These are phyloP conservation scores for Aspergillus aculeatus DNA, from an alignment of 2,329 filamentous ascomycete genomes.

Conservation along the genomic window DNA sequence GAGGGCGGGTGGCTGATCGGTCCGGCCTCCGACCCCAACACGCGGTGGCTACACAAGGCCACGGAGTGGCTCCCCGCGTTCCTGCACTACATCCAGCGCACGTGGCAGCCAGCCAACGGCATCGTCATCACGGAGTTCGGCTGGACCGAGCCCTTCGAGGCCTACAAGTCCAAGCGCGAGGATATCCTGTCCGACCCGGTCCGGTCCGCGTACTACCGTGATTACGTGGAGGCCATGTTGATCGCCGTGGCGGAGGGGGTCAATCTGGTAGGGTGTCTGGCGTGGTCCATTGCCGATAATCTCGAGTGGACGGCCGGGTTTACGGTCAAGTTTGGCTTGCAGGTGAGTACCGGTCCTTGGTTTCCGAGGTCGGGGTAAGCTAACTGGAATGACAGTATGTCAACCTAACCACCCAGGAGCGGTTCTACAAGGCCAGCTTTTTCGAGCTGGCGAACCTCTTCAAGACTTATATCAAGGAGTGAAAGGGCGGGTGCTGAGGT, in stretches of 20 bases:
- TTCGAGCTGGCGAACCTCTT: neutral
- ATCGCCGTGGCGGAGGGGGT: neutral
- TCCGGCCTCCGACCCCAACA: neutral
- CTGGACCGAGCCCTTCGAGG: neutral
- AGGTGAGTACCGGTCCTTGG: neutral
- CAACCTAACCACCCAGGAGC: neutral
- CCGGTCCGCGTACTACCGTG: neutral
- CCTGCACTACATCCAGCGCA: neutral
- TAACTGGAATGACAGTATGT: neutral
- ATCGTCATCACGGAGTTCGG: slow-evolving; percentile 1
- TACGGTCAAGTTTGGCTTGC: neutral
- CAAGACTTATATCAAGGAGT: neutral
- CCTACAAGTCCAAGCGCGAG: neutral
- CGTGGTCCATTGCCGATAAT: neutral
- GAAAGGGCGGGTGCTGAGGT: neutral
- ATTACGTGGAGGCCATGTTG: neutral
- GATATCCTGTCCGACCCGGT: neutral
- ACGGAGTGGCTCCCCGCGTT: neutral
- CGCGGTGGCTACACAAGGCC: neutral
- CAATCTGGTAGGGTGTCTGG: neutral
- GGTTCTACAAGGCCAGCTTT: neutral
- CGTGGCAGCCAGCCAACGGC: neutral
- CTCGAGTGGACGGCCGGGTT: slow-evolving; percentile 1
- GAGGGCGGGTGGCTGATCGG: slow-evolving; percentile 3
- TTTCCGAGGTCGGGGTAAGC: neutral